phyloP scores from a whole-genome alignment of 805 yeast genomes.

The Novakomyces olei region DNA sequence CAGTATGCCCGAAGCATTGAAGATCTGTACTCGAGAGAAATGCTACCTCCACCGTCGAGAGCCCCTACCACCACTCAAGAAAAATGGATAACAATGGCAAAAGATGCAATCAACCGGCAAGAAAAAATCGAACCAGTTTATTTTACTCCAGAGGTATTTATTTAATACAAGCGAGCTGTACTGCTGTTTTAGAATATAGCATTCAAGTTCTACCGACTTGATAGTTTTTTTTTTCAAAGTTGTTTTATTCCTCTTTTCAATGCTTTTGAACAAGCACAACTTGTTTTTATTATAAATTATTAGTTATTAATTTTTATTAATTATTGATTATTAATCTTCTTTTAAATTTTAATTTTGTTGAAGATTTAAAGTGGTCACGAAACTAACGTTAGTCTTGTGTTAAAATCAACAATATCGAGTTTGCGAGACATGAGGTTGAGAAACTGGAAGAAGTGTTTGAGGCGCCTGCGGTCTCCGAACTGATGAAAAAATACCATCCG shows the following conservation, averaged over 20 bases:
- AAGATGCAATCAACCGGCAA: slow-evolving; percentile 16
- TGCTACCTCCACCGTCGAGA: slow-evolving; percentile 22
- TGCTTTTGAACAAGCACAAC: no score
- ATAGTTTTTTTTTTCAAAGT: no score
- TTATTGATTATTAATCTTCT: no score
- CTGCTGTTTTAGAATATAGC: no score
- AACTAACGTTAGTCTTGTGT: no score
- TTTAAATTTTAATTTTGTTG: no score
- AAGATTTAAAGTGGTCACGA: no score
- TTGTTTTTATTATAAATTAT: no score
- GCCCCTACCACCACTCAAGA: slow-evolving; percentile 10
- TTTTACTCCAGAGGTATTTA: slow-evolving; percentile 14
- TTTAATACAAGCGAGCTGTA: no score
- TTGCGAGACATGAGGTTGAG: slow-evolving; percentile 19
- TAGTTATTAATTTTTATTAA: no score
- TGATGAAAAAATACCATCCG: slow-evolving; percentile 15
- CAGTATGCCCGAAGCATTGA: slow-evolving; percentile 19
- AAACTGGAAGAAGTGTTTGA: slow-evolving; percentile 34
- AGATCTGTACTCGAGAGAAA: slow-evolving; percentile 8
- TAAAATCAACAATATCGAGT: slow-evolving; percentile 41
- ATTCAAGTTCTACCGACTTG: no score
- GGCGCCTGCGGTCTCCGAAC: slow-evolving; percentile 31
- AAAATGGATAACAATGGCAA: slow-evolving; percentile 16
- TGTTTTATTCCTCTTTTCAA: no score
- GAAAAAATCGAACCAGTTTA: slow-evolving; percentile 11